Evolutionary conservation across 768 basidiomycete species (phyloP).

Genomic region (Kwoniella mangroviensis): DNA sequence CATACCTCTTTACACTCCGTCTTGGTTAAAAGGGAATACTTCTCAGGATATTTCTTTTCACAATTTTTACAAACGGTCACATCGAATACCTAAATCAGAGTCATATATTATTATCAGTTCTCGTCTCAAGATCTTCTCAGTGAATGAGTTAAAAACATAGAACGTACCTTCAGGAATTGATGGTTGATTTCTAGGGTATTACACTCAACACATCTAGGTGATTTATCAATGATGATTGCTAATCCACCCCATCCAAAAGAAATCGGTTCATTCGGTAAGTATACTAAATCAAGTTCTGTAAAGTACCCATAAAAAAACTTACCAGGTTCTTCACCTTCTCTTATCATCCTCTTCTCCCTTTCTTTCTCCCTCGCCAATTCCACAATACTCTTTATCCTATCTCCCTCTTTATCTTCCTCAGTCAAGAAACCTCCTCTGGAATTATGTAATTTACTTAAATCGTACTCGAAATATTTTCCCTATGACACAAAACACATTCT

Average conservation of each 20-base stretch:
- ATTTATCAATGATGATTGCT: slow-evolving; percentile 80
- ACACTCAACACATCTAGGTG: slow-evolving; percentile 83
- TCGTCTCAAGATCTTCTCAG: too few relatives aligned
- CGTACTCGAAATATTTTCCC: slow-evolving; percentile 96
- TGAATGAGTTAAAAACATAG: too few relatives aligned
- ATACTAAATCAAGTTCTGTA: neutral
- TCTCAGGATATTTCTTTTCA: slow-evolving; percentile 86
- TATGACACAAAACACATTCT: slow-evolving; percentile 4
- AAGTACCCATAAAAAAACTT: slow-evolving; percentile 20
- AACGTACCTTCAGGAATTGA: slow-evolving; percentile 66
- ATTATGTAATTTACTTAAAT: slow-evolving; percentile 94
- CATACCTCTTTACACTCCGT: slow-evolving; percentile 94
- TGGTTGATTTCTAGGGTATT: slow-evolving; percentile 86
- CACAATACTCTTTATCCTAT: slow-evolving; percentile 71
- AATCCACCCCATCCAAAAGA: slow-evolving; percentile 4
- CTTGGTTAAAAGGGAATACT: slow-evolving; percentile 93
- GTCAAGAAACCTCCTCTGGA: slow-evolving; percentile 93
- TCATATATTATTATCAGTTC: too few relatives aligned
- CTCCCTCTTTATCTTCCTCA: slow-evolving; percentile 71
- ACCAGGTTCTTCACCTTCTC: slow-evolving; percentile 61
- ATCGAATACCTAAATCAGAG: slow-evolving; percentile 75
- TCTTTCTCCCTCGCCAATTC: slow-evolving; percentile 76
- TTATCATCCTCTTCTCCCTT: slow-evolving; percentile 75
- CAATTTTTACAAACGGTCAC: slow-evolving; percentile 86
- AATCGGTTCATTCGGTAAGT: neutral